Evolutionary conservation across 805 yeast genomes (phyloP).

Genomic region (Ogataea saltuana): DNA sequence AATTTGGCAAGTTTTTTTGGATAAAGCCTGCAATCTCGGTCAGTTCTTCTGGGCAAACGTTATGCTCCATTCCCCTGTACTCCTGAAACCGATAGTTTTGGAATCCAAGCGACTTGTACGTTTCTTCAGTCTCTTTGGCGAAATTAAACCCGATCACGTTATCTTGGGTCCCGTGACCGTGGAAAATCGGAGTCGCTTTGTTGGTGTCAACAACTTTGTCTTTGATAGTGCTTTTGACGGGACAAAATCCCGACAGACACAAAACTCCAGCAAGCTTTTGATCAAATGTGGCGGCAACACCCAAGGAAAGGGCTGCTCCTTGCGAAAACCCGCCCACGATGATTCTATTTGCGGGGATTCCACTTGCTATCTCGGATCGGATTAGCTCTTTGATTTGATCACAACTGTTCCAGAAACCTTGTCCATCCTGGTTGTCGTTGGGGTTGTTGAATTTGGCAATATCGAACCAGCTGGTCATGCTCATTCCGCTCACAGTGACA

Average conservation of each 20-base stretch:
- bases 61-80: constrained; percentile 69
- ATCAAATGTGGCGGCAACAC: constrained; percentile 53
- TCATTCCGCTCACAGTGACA: constrained; percentile 66
- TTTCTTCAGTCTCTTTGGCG: constrained; percentile 44
- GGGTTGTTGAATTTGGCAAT: constrained; percentile 55
- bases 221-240: constrained; percentile 35
- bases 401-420: constrained; percentile 54
- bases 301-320: constrained; percentile 82
- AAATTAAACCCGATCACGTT: constrained; percentile 52
- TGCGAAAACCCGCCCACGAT: constrained; percentile 96
- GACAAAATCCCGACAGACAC: constrained; percentile 74
- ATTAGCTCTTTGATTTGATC: constrained; percentile 47
- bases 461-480: constrained; percentile 89
- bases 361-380: constrained; percentile 51
- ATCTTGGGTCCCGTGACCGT: constrained; percentile 85
- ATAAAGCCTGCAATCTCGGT: constrained; percentile 51
- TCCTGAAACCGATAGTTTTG: constrained; percentile 48
- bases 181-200: constrained; percentile 71
- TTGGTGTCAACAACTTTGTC: constrained; percentile 41
- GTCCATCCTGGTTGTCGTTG: constrained; percentile 48
- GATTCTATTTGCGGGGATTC: constrained; percentile 64
- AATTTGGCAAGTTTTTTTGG: constrained; percentile 31
- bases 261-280: constrained; percentile 76
- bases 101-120: constrained; percentile 48
- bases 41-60: constrained; percentile 67